Evolutionary conservation across 176 grass and related monocot species (phyloP), one percentile per base, ranked within the genome.

Genomic region (Eragrostis curvula): DNA sequence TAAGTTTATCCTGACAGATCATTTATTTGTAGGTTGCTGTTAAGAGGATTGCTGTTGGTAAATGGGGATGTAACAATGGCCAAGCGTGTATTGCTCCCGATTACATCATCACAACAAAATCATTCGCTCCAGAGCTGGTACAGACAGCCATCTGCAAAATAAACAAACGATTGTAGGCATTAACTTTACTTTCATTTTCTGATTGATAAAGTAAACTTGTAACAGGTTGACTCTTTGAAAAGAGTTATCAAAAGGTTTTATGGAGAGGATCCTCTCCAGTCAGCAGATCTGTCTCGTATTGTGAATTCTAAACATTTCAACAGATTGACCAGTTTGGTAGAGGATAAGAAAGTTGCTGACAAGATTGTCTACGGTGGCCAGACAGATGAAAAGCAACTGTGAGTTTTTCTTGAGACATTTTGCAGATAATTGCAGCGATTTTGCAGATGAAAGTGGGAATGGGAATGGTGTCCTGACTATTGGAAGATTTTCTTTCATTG

Each of bases 1-100:
- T 61, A 8, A 70, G 15, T 74, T 58, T 74, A 24, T 52, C 45
- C 30, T 73, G 50, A 74, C 18, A 21, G 0, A 32, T 61, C 23
- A 45, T 91, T 83, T 72, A 30, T 23, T 58, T 91, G 5, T 62
- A 99, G 97, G 60, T 90, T 83, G 80, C 93, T 23, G 47, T 58
- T 18, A 99, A 90, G 82, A 88, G 97, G 85, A 81, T 99, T 56
- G 89, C 73, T 41, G 93, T 85, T n/a, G 97, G 97, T 66, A 99
- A 99, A 73, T 99, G 97, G 97, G 97, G 93, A 45, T 90, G 93
- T 73, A 99, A 96, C 67, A 94, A 86, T 68, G 97, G 97, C 50
- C 97, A 99, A 87, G 97, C 97, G 68, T 99, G 97, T 47, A 85
- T 99, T 67, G 89, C 97, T 81, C 97, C 97, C 0, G 97, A 99